Evolutionary conservation across 176 grass and related monocot genomes (phyloP), one percentile per base, ranked within the genome.

Genomic region (Canna indica): DNA sequence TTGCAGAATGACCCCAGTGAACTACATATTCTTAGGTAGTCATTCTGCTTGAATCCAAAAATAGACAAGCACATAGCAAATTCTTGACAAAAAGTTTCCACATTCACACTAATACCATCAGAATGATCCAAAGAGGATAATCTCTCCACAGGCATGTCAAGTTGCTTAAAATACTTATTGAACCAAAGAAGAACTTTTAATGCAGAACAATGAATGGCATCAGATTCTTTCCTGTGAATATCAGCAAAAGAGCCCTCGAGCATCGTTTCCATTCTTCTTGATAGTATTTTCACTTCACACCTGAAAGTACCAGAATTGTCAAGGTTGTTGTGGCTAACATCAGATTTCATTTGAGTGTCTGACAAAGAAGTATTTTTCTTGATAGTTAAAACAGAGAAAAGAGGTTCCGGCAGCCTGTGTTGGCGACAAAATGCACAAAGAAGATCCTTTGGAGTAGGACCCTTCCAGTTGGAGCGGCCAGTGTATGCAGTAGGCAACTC

Each of bases 171-270:
- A 74, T 77, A 83, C 73, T 57, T 63, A 36, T 83, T 71, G 32
- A 91, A 87, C 81, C 86, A 96, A 76, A 69, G 81, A 70, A 96
- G 83, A 74, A 90, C 83, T 56, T 87, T 96, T 42, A 96, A 72
- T 59, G 93, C 77, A 47, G 93, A 83, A 78, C 73, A 89, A 50
- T 96, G 88, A 86, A 96, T 74, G 61, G 86, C 83, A 76, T 96
- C 93, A 79, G 73, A 81, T 57, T 96, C 88, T 79, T 88, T 91
- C 65, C 82, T 84, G 78, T 79, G 82, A 64, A 64, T 85, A 73
- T 87, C 82, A 72, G 77, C 59, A 67, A 75, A 68, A 73, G 75
- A 90, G 81, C 81, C 89, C 44, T 83, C 86, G 36, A 92, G 46
- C 69, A 97, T 83, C 67, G 71, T 27, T 59, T 92, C 77, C 64